These are phyloP conservation scores for Chenopodium quinoa DNA, from an alignment of 148 eudicot species.

Conservation along the genomic window DNA sequence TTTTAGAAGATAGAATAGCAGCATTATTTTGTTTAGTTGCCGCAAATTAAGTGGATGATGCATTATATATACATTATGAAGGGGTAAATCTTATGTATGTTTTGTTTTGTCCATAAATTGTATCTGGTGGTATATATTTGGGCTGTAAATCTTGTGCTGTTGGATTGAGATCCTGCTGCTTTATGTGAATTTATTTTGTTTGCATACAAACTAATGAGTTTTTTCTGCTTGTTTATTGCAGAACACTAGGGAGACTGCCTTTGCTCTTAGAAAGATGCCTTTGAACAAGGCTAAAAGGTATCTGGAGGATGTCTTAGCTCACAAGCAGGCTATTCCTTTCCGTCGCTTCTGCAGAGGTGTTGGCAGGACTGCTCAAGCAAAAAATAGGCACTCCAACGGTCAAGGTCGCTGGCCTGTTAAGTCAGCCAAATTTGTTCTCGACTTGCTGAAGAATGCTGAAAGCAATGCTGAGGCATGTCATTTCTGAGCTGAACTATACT, in stretches of 20 bases:
- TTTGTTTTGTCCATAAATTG: too few relatives aligned
- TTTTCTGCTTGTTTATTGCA: constrained; percentile 20
- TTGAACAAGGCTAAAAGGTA: constrained; percentile 74
- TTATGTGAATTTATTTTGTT: too few relatives aligned
- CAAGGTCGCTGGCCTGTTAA: constrained; percentile 93
- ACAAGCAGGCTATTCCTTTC: constrained; percentile 96
- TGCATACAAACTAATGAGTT: neutral
- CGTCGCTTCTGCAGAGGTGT: constrained; percentile 91
- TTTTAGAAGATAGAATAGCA: constrained; percentile 31
- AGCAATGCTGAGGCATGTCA: constrained; percentile 73
- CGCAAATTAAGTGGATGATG: too few relatives aligned
- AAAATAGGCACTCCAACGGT: constrained; percentile 78
- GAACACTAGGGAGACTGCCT: constrained; percentile 93
- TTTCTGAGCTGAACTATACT: neutral
- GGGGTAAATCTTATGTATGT: too few relatives aligned
- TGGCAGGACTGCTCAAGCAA: constrained; percentile 90
- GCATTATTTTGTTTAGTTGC: constrained; percentile 39
- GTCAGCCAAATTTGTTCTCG: constrained; percentile 72
- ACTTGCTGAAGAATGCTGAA: constrained; percentile 88
- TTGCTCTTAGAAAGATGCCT: constrained; percentile 64
- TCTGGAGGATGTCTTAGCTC: constrained; percentile 76
- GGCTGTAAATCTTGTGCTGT: too few relatives aligned
- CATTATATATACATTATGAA: too few relatives aligned
- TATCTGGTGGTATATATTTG: too few relatives aligned
- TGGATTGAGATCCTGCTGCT: too few relatives aligned